These are phyloP conservation scores for Boletus rex-veris DNA, from an alignment of 768 basidiomycete species.

Conservation along the genomic window DNA sequence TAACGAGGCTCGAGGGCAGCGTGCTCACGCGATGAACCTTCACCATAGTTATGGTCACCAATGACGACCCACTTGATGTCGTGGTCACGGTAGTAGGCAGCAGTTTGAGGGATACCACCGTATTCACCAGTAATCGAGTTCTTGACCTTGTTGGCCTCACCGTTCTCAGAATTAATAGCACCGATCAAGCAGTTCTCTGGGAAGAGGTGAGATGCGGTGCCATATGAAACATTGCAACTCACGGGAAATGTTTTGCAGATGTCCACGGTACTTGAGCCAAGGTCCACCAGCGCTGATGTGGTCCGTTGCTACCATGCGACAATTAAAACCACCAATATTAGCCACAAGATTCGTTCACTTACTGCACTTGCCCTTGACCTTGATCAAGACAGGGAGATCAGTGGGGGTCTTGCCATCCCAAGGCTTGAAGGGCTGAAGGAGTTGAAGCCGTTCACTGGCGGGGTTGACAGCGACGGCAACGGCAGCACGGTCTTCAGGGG, in stretches of 20 bases:
- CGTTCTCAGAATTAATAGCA: slow-evolving; percentile 93
- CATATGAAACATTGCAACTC: slow-evolving; percentile 24
- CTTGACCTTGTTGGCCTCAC: slow-evolving; percentile 93
- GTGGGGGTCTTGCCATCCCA: slow-evolving; percentile 93
- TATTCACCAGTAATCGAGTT: slow-evolving; percentile 87
- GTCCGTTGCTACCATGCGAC: slow-evolving; percentile 60
- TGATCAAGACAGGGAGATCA: slow-evolving; percentile 92
- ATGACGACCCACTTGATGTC: slow-evolving; percentile 97
- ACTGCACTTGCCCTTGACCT: slow-evolving; percentile 99
- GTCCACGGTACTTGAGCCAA: slow-evolving; percentile 99
- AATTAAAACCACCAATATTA: neutral
- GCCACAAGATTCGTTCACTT: slow-evolving; percentile 31
- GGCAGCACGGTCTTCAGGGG: slow-evolving; percentile 77
- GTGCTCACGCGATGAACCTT: slow-evolving; percentile 97
- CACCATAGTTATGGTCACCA: slow-evolving; percentile 95
- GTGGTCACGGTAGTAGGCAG: slow-evolving; percentile 81
- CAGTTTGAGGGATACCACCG: slow-evolving; percentile 81
- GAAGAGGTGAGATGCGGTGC: slow-evolving; percentile 3
- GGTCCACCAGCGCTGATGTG: slow-evolving; percentile 98
- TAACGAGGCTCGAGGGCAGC: slow-evolving; percentile 94
- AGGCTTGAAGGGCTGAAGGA: slow-evolving; percentile 81
- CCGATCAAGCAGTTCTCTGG: slow-evolving; percentile 96
- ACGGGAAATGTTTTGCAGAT: slow-evolving; percentile 97
- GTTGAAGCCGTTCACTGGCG: slow-evolving; percentile 85
- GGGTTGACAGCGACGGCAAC: slow-evolving; percentile 87